Evolutionary conservation across 2,329 filamentous ascomycete species (phyloP).

Genomic region (Scolecobasidium constrictum): DNA sequence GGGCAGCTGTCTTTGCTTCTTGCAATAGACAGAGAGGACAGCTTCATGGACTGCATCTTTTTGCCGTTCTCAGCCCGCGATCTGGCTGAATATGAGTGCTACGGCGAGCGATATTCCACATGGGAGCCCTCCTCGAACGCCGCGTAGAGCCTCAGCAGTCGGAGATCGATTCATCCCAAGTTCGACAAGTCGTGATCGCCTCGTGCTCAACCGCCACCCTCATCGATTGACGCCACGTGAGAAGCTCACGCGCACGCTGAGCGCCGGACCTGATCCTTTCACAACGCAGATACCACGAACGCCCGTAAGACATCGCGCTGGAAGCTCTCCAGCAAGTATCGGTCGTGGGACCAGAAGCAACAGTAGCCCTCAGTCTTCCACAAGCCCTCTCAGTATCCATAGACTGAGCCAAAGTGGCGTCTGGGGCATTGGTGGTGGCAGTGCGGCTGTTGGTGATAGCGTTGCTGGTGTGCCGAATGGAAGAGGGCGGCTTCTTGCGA

Average conservation of each 20-base stretch:
- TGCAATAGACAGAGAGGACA: too few relatives aligned
- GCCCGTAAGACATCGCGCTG: constrained; percentile 3
- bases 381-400: constrained; percentile 13
- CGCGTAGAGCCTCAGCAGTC: not conserved
- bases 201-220: constrained; percentile 39
- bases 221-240: constrained; percentile 36
- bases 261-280: constrained; percentile 42
- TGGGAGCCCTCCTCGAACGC: not conserved
- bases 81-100: too few relatives aligned
- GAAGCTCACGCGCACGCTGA: constrained; percentile 31
- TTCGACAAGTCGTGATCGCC: constrained; percentile 42
- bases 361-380: not conserved
- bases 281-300: constrained; percentile 27
- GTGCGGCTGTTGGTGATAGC: constrained; percentile 40
- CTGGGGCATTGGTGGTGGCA: constrained; percentile 67
- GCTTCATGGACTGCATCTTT: too few relatives aligned
- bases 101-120: too few relatives aligned
- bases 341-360: not conserved
- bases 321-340: not conserved
- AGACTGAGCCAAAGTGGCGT: constrained; percentile 57
- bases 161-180: constrained; percentile 1
- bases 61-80: too few relatives aligned
- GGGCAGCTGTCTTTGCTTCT: too few relatives aligned
- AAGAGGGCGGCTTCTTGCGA: constrained; percentile 52
- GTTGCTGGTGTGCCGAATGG: constrained; percentile 46